A percentile compares a stretch with the other conserved stretches of the same genome.
These are phyloP conservation scores for Cladosporium sp. DNA, from an alignment of 2,329 filamentous ascomycete species.

Conservation along the genomic window DNA sequence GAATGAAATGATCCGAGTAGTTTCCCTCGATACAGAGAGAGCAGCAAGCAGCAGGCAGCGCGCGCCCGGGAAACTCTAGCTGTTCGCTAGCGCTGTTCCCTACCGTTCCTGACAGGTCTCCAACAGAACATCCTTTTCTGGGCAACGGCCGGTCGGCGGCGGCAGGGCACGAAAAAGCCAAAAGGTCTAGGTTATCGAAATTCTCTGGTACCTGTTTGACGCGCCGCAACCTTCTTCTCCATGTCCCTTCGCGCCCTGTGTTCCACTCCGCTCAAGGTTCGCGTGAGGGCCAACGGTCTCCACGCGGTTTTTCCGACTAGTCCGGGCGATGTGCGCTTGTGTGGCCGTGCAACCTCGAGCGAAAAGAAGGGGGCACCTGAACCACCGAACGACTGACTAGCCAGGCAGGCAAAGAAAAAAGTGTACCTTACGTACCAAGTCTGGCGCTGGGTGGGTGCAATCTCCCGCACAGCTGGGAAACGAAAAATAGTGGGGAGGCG, in stretches of 20 bases:
- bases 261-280: background rate
- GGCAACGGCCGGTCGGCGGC: conserved; percentile 7
- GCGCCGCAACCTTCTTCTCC: background rate
- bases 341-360: too few relatives aligned
- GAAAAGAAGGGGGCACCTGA: background rate
- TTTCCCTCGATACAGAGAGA: background rate
- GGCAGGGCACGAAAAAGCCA: background rate
- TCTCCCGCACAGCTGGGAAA: background rate
- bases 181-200: too few relatives aligned
- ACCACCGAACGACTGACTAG: background rate
- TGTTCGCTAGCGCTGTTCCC: background rate
- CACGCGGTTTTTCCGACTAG: conserved; percentile 6
- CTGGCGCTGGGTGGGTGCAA: background rate
- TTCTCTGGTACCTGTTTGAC: background rate
- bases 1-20: background rate
- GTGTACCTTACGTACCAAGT: background rate
- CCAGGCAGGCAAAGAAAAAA: background rate
- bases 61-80: background rate
- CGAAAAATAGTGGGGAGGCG: background rate
- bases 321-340: background rate
- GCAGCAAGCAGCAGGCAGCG: background rate
- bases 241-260: background rate
- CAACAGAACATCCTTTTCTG: conserved; percentile 2
- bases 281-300: background rate
- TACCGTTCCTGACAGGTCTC: background rate